Conservation (phyloP, 768 basidiomycete genomes). For the Gautieria morchelliformis region DNA sequence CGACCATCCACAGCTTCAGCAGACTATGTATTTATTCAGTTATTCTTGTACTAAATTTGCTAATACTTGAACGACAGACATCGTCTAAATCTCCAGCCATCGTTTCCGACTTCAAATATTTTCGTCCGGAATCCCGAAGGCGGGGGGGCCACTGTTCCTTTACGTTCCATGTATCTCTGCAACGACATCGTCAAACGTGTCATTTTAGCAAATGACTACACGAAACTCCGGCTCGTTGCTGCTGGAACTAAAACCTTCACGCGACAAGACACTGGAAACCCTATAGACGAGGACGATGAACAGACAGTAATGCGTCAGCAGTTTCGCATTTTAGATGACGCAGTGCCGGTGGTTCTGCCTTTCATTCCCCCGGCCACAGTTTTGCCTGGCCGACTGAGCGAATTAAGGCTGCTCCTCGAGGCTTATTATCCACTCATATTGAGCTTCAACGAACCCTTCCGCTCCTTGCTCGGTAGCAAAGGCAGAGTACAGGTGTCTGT, state of each 20-base stretch:
- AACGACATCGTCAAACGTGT: slow-evolving; percentile 80
- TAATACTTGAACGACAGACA: slow-evolving; percentile 34
- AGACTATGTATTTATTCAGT: not conserved
- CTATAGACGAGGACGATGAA: slow-evolving; percentile 36
- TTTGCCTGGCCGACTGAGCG: slow-evolving; percentile 42
- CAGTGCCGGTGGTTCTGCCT: slow-evolving; percentile 74
- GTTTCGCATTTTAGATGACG: slow-evolving; percentile 78
- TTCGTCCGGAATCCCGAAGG: slow-evolving; percentile 74
- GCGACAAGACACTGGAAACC: slow-evolving; percentile 65
- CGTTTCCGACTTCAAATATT: slow-evolving; percentile 68
- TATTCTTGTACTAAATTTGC: not conserved
- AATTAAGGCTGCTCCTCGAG: slow-evolving; percentile 59
- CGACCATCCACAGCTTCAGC: slow-evolving; percentile 58
- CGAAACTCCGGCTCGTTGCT: slow-evolving; percentile 75
- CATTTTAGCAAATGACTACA: slow-evolving; percentile 72
- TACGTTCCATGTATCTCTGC: slow-evolving; percentile 77
- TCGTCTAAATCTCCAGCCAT: slow-evolving; percentile 55
- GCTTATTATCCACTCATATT: slow-evolving; percentile 71
- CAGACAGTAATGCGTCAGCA: slow-evolving; percentile 34
- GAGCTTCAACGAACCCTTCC: slow-evolving; percentile 56
- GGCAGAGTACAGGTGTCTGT: slow-evolving; percentile 33
- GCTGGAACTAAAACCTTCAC: slow-evolving; percentile 92
- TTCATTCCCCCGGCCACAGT: slow-evolving; percentile 61
- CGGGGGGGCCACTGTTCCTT: slow-evolving; percentile 44
- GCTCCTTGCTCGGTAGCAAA: slow-evolving; percentile 37